Conservation (phyloP, 2,329 filamentous ascomycete species). For the Penicillium sumatraense region DNA sequence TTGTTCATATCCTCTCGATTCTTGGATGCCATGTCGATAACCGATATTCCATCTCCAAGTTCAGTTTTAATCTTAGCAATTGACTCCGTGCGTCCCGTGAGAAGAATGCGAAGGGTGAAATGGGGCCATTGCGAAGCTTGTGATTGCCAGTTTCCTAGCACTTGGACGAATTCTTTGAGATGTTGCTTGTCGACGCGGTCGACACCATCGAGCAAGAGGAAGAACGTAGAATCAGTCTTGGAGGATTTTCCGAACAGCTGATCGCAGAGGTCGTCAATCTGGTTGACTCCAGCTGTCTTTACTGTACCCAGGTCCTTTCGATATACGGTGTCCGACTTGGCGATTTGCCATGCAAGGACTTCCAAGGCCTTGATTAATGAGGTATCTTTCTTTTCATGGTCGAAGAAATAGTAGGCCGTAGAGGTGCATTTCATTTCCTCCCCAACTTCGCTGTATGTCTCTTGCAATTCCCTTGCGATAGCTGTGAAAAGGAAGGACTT, state of each 20-base stretch:
- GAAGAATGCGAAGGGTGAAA: conserved; percentile 23
- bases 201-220: conserved; percentile 55
- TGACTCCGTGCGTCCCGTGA: conserved; percentile 23
- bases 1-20: conserved; percentile 28
- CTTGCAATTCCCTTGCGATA: conserved; percentile 9
- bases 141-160: conserved; percentile 15
- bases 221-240: conserved; percentile 35
- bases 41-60: conserved; percentile 7
- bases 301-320: conserved; percentile 12
- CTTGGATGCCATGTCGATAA: conserved; percentile 7
- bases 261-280: conserved; percentile 15
- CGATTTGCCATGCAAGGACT: conserved; percentile 16
- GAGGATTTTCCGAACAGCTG: conserved; percentile 16
- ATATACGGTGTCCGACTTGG: conserved; percentile 14
- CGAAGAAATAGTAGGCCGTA: conserved; percentile 1
- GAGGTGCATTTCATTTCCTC: conserved; percentile 8
- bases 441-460: not conserved
- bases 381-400: conserved; percentile 5
- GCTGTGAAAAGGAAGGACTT: conserved; percentile 17
- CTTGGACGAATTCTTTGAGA: conserved; percentile 24
- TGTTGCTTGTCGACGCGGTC: conserved; percentile 44
- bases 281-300: not conserved
- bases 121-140: conserved; percentile 10
- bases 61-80: conserved; percentile 22
- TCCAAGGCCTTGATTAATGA: conserved; percentile 14